A percentile compares a stretch with the other conserved stretches of the same genome.
Conservation (phyloP, 768 basidiomycete genomes). For the Lanmaoa pseudosensibilis region DNA sequence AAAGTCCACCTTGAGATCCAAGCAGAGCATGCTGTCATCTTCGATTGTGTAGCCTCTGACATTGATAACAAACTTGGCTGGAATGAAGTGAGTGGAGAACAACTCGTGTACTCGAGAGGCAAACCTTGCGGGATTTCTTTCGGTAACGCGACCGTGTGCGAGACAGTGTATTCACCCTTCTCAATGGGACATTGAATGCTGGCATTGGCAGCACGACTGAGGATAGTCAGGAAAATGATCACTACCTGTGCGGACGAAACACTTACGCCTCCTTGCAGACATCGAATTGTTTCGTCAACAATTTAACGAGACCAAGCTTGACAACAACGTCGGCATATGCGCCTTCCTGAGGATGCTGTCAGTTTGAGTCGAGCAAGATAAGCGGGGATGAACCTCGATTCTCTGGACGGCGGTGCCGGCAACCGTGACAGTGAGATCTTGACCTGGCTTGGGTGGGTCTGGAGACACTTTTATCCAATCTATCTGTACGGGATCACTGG, state of each 20-base stretch:
- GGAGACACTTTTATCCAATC: constrained; percentile 73
- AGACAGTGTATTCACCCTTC: constrained; percentile 66
- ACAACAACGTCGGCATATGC: constrained; percentile 88
- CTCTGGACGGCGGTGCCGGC: constrained; percentile 53
- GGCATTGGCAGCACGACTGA: constrained; percentile 72
- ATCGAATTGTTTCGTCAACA: constrained; percentile 83
- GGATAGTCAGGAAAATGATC: constrained; percentile 1
- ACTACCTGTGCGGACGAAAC: neutral
- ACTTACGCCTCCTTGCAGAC: constrained; percentile 94
- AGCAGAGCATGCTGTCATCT: constrained; percentile 77
- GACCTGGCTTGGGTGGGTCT: constrained; percentile 86
- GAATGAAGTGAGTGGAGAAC: neutral
- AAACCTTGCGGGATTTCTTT: constrained; percentile 85
- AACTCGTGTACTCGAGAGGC: constrained; percentile 10
- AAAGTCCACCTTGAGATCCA: constrained; percentile 80
- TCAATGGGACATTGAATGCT: constrained; percentile 83
- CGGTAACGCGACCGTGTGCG: constrained; percentile 83
- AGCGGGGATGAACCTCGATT: constrained; percentile 57
- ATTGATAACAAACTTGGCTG: constrained; percentile 82
- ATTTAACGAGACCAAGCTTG: constrained; percentile 90
- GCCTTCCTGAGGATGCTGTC: constrained; percentile 64
- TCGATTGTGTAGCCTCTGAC: constrained; percentile 69
- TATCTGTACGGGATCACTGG: constrained; percentile 54
- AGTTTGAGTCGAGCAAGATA: constrained; percentile 2
- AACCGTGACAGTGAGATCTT: constrained; percentile 85